Conservation (phyloP, 2,329 filamentous ascomycete genomes). For the Penicillium sp. region DNA sequence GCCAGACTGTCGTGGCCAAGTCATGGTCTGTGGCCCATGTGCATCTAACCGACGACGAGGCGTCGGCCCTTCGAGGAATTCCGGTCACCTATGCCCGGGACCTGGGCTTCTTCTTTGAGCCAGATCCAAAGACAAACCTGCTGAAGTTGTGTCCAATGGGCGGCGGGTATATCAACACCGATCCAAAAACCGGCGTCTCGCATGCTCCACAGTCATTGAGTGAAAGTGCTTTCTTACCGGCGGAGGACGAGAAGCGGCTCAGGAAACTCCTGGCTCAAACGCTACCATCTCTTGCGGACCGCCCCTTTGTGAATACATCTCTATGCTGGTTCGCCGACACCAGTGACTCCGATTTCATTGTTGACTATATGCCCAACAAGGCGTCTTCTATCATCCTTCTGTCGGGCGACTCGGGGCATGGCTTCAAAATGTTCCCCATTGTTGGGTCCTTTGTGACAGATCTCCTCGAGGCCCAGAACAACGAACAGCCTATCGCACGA, state of each 20-base stretch:
- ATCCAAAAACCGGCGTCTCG: slow-evolving; percentile 42
- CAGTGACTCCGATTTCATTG: slow-evolving; percentile 57
- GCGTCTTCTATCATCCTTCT: slow-evolving; percentile 49
- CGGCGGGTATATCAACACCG: slow-evolving; percentile 55
- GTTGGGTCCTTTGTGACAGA: slow-evolving; percentile 56
- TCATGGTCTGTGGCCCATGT: slow-evolving; percentile 61
- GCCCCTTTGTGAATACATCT: slow-evolving; percentile 56
- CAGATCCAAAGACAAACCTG: slow-evolving; percentile 56
- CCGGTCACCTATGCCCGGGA: slow-evolving; percentile 62
- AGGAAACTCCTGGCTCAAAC: slow-evolving; percentile 52
- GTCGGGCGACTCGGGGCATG: slow-evolving; percentile 60
- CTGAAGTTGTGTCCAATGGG: slow-evolving; percentile 61
- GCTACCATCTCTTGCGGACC: slow-evolving; percentile 52
- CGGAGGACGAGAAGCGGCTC: slow-evolving; percentile 53
- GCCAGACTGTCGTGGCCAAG: slow-evolving; percentile 53
- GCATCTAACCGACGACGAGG: slow-evolving; percentile 55
- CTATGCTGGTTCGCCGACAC: slow-evolving; percentile 66
- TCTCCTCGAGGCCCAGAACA: slow-evolving; percentile 43
- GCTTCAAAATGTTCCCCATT: slow-evolving; percentile 62
- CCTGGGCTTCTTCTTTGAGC: slow-evolving; percentile 65
- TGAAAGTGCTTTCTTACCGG: slow-evolving; percentile 50
- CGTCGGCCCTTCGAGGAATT: slow-evolving; percentile 54
- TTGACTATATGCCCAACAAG: slow-evolving; percentile 57
- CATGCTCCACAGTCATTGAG: slow-evolving; percentile 41
- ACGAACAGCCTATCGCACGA: slow-evolving; percentile 42